Conservation (phyloP, 225 moss, liverwort and hornwort genomes). For the Pseudoscleropodium purum region DNA sequence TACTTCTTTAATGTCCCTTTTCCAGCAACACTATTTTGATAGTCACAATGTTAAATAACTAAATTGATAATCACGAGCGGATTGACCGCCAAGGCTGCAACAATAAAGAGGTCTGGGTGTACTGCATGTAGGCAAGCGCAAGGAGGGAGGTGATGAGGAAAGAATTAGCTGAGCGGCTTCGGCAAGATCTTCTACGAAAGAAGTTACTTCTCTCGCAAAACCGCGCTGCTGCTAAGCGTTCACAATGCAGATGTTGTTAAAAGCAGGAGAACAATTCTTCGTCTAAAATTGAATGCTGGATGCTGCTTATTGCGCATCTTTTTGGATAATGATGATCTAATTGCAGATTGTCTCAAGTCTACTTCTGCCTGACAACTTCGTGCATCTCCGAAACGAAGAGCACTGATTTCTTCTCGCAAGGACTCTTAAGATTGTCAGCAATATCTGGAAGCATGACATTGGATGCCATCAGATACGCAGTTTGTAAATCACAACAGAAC, state of each 20-base stretch:
- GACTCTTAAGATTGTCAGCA: not conserved
- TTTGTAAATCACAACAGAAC: not conserved
- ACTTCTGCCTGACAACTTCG: not conserved
- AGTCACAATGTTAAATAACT: not conserved
- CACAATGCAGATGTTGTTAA: conserved; percentile 12
- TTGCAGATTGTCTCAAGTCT: not conserved
- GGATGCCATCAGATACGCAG: not conserved
- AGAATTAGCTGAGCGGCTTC: conserved; percentile 2
- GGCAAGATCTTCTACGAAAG: conserved; percentile 10
- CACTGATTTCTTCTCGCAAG: not conserved
- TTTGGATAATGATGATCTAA: not conserved
- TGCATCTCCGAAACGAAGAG: not conserved
- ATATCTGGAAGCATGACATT: not conserved
- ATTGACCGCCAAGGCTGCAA: not conserved
- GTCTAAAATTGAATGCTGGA: not conserved
- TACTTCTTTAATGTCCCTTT: not conserved
- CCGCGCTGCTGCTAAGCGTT: not conserved
- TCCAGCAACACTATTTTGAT: not conserved
- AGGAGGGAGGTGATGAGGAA: conserved; percentile 32
- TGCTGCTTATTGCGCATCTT: not conserved
- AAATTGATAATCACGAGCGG: not conserved
- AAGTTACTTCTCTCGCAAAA: conserved; percentile 7
- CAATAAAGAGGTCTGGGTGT: not conserved
- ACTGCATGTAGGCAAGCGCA: conserved; percentile 2
- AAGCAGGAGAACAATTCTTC: not conserved